Percentiles rank a stretch among this genome's conserved stretches.
These are phyloP conservation scores for Hyphopichia khmerensis DNA, from an alignment of 1,139 yeast species.

Conservation along the genomic window DNA sequence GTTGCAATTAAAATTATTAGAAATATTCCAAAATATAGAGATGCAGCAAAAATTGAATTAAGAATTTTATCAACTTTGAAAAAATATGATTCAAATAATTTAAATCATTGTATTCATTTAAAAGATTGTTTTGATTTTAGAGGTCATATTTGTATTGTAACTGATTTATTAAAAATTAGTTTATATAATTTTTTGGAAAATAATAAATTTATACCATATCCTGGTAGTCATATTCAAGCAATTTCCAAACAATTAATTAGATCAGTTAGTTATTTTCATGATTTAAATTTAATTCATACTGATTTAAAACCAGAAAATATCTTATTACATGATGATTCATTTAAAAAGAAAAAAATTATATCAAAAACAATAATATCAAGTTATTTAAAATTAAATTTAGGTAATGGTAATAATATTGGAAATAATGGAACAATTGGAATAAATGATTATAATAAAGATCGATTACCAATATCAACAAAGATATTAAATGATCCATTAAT, in stretches of 20 bases:
- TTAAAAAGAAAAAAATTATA: conserved; percentile 29
- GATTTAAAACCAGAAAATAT: conserved; percentile 96
- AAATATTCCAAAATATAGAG: conserved; percentile 75
- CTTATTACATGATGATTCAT: conserved; percentile 63
- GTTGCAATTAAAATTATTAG: conserved; percentile 92
- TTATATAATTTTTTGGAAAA: conserved; percentile 84
- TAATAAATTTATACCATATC: conserved; percentile 71
- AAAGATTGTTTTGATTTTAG: conserved; percentile 90
- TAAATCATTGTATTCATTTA: conserved; percentile 71
- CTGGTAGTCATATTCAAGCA: conserved; percentile 86
- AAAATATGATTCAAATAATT: conserved; percentile 70
- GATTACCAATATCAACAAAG: conserved; percentile 38
- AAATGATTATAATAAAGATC: neutral
- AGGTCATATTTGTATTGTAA: conserved; percentile 91
- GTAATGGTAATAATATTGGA: conserved; percentile 5
- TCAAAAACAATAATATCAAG: conserved; percentile 36
- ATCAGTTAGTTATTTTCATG: conserved; percentile 87
- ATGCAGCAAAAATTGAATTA: conserved; percentile 83
- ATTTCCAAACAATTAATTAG: conserved; percentile 82
- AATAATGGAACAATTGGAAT: too few relatives aligned
- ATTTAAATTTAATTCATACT: conserved; percentile 86
- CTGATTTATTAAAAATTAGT: conserved; percentile 81
- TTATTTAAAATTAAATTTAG: conserved; percentile 23
- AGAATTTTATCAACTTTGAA: conserved; percentile 76
- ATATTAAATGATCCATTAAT: conserved; percentile 78